Evolutionary conservation across 768 basidiomycete species (phyloP), one percentile per base, ranked within the genome.

Genomic region (Auricularia sp.): DNA sequence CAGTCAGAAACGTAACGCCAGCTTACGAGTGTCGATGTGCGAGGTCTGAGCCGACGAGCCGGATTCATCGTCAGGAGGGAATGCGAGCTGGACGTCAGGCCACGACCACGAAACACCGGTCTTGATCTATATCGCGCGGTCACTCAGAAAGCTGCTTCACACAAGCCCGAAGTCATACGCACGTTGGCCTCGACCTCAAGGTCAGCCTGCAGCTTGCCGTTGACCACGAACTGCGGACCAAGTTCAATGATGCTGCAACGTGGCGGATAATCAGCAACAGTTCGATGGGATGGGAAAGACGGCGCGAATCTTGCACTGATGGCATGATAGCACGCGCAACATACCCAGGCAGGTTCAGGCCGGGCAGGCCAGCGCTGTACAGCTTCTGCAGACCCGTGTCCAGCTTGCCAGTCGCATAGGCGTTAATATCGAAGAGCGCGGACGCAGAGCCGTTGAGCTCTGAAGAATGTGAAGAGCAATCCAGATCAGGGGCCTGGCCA

Each of bases 311-410:
- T 29, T 29, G 29, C 29, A 2, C 29, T 29, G 29, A 29, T 29
- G 29, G 29, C 29, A 29, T 29, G 29, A 29, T 6, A 5, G n/a
- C 12, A 68, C 18, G 47, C 10, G 47, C 5, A 3, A 18, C 74
- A 14, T 71, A 80, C 80, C 78, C 81, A 53, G 81, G 80, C 70
- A 84, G 77, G 67, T 80, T 77, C 18, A 83, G 73, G 6, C 80
- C 82, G 1, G 80, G 80, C 63, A 84, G 73, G 1, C 79, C 79
- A 36, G 78, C 66, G 61, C 76, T 70, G 47, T 80, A 74, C 12
- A 84, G 68, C 16, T 70, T 68, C 62, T 80, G 71, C 51, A 75
- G 76, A 3, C 79, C 81, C 0, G 80, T 77, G 66, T 80, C 78
- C 18, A 82, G 65, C 0, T 72, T 71, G 0, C 79, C 77, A 74